Base-by-base conservation (phyloP, 305 asterid genomes). In the Fraxinus dipetala region DNA sequence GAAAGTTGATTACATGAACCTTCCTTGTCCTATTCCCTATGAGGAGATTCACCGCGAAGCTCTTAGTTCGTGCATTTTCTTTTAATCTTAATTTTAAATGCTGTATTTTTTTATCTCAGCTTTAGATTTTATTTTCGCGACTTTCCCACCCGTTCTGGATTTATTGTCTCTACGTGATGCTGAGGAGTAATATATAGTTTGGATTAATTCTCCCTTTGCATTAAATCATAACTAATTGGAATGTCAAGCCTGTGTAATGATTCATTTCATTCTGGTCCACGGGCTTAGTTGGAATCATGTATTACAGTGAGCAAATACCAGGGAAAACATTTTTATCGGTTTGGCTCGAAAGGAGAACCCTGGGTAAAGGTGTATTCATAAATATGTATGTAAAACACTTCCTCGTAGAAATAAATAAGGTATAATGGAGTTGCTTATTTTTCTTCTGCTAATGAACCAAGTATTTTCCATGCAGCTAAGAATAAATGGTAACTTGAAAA, bases 11-110 rank as follows among this genome's bases (percentile, higher is more conserved):
- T 95, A 91, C 87, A 16, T 91, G 56, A 86, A 91, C 85, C 91
- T 94, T 48, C 99, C 99, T 80, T 95, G 97, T 79, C 99, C 99
- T 77, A 90, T 95, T 79, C 95, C 98, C 6, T 92, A 94, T 76
- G 99, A 95, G 85, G 99, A 95, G 84, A 94, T 95, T 82, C 98
- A 95, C 83, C 99, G 99, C 45, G 99, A 95, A 90, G 93, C 97
- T 85, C 86, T 92, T 89, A 94, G 99, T 95, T 84, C 85, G 92
- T 91, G 84, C 45, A 82, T 82, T 80, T 35, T 36, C 2, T 54
- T 20, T 67, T 20, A 26, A 5, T 22, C 34, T 20, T 36, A 6
- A 14, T 35, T 80, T 28, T 43, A 0, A 40, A 40, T 13, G 36
- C 67, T 4, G 20, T 32, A 2, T 0, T 14, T 51, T 56, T 32